Base-by-base conservation (phyloP, 2,329 filamentous ascomycete species). In the Ramichloridium luteum region DNA sequence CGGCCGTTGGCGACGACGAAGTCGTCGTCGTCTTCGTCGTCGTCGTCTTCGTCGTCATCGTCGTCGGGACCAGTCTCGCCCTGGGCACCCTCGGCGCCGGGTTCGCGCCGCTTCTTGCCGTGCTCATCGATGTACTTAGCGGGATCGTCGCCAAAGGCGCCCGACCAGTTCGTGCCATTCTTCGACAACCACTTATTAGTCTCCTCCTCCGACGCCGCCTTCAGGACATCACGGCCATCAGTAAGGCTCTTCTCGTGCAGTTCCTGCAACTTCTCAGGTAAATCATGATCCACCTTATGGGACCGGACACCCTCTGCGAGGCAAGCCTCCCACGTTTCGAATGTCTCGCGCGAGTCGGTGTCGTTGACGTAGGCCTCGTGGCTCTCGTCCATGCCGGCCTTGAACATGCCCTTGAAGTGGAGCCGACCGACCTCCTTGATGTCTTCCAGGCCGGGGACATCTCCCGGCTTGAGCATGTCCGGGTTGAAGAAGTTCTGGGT, bases 261-360 rank as follows among this genome's bases (percentile, higher is more conserved):
- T 46, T 78, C 68, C 54, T 80, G 73, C 0, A 88, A 68, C 8
- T 71, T 60, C 1, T 76, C 72, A 0, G 85, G 82, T 0, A 93
- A 64, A 48, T 92, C 79, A 14, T 75, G 69, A 6, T 70, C 62
- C 1, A 94, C 83, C 16, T 74, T 69, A 34, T 76, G 70, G 10
- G 67, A 59, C 2, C 90, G 74, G 0, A 93, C 82, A 9, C 88
- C 88, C 55, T 96, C 86, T 0, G 84, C 75, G 25, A 80, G 73
- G 54, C 88, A 94, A 1, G 85, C 82, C 56, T 94, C 85, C 84
- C 86, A 96, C 0, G 80, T 81, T 60, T 96, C 88, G 42, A 83
- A 93, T 0, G 86, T 94, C 62, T 96, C 90, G 17, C 88, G 77
- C 1, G 80, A 78, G 52, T 93, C 77, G 48, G 93, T 93, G 55